A percentile compares a stretch with the other conserved stretches of the same genome.
phyloP scores from a whole-genome alignment of 163 green algal genomes.

The Trebouxia gelatinosa region DNA sequence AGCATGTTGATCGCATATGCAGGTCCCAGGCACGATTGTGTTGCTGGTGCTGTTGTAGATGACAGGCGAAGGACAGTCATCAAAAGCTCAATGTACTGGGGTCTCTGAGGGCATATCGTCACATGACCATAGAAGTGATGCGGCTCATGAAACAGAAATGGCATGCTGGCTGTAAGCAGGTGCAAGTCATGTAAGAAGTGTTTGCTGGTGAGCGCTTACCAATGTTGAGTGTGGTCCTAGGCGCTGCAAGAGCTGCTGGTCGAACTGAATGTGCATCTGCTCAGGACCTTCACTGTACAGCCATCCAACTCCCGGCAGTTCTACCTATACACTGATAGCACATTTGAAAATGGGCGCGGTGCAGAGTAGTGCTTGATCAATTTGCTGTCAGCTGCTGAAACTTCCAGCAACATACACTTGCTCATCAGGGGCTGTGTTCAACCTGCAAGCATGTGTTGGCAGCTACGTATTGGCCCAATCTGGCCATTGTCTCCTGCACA shows the following conservation, averaged over 20 bases:
- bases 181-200: background rate
- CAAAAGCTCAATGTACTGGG: background rate
- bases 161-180: background rate
- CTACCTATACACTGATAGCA: background rate
- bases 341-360: background rate
- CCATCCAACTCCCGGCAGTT: constrained; percentile 9
- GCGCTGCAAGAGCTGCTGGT: constrained; percentile 4
- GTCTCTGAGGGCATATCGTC: background rate
- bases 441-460: background rate
- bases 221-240: background rate
- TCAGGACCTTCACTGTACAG: constrained; percentile 4
- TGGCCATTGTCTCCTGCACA: background rate
- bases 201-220: background rate
- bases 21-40: background rate
- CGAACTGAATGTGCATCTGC: background rate
- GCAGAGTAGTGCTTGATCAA: background rate
- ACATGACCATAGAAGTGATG: background rate
- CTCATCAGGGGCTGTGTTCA: background rate
- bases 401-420: background rate
- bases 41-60: background rate
- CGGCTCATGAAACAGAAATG: background rate
- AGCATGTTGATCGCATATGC: no score
- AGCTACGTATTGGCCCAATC: background rate
- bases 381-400: background rate
- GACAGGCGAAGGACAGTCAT: background rate